Conservation (phyloP, 1,284 basidiomycete species). For the Rhodofomes roseus region DNA sequence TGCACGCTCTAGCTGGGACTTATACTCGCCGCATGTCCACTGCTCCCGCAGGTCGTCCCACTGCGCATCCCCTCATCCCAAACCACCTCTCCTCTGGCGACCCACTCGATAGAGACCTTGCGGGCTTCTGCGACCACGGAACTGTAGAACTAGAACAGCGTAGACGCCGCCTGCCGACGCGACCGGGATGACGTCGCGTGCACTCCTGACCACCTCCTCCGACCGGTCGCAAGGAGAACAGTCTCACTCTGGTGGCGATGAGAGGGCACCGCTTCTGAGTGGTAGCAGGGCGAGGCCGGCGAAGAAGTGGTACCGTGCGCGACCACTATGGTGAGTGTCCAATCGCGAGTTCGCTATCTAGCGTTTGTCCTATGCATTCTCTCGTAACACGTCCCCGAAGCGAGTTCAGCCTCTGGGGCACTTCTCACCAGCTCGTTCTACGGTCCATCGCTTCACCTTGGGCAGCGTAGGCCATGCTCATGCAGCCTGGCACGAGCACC, state of each 20-base stretch:
- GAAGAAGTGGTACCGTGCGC: slow-evolving; percentile 61
- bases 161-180: neutral
- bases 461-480: no score
- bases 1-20: neutral
- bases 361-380: neutral
- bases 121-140: slow-evolving; percentile 22
- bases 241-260: slow-evolving; percentile 14
- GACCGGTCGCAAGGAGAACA: neutral
- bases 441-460: no score
- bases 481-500: no score
- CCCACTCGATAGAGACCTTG: slow-evolving; percentile 23
- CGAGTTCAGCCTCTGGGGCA: no score
- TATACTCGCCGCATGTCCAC: slow-evolving; percentile 9
- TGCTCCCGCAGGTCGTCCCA: neutral
- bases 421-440: no score
- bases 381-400: neutral
- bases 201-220: neutral
- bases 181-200: neutral
- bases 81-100: slow-evolving; percentile 21
- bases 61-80: slow-evolving; percentile 16
- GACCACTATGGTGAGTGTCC: slow-evolving; percentile 52
- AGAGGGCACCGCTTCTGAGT: slow-evolving; percentile 31
- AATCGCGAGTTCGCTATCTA: neutral
- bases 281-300: slow-evolving; percentile 2
- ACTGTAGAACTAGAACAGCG: neutral